Evolutionary conservation across 768 basidiomycete species (phyloP).

Genomic region (Amanita phalloides): DNA sequence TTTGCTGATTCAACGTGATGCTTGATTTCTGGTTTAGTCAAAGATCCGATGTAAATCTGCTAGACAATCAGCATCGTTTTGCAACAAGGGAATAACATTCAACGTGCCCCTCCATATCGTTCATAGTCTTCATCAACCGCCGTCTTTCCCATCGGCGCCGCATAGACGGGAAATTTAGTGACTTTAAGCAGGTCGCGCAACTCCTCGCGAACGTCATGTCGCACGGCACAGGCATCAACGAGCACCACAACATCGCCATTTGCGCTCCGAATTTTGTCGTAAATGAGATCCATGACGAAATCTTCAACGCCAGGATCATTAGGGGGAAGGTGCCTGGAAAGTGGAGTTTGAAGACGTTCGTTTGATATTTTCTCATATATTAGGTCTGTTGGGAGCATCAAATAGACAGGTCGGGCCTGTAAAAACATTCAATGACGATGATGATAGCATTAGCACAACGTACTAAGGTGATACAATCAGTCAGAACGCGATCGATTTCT

Average conservation of each 20-base stretch:
- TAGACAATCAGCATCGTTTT: constrained; percentile 1
- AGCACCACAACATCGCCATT: constrained; percentile 64
- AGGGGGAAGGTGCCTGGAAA: constrained; percentile 33
- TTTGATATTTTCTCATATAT: constrained; percentile 58
- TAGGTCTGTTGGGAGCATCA: constrained; percentile 80
- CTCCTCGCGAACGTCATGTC: constrained; percentile 58
- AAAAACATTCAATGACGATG: not conserved
- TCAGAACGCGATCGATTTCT: constrained; percentile 73
- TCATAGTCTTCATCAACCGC: constrained; percentile 58
- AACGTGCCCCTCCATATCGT: constrained; percentile 71
- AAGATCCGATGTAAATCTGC: constrained; percentile 68
- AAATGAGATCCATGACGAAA: constrained; percentile 67
- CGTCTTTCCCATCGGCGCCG: constrained; percentile 77
- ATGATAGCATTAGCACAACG: constrained; percentile 6
- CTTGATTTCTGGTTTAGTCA: constrained; percentile 56
- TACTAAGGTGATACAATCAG: constrained; percentile 52
- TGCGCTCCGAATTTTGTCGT: constrained; percentile 50
- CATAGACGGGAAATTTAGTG: constrained; percentile 66
- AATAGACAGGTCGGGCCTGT: constrained; percentile 78
- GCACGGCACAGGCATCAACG: constrained; percentile 71
- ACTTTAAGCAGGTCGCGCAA: constrained; percentile 48
- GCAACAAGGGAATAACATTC: not conserved
- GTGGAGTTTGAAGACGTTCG: constrained; percentile 48
- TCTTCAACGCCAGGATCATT: constrained; percentile 52
- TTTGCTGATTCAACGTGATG: constrained; percentile 66